A percentile compares a stretch with the other conserved stretches of the same genome.
Conservation (phyloP, 768 basidiomycete species). For the Cubamyces lactineus region DNA sequence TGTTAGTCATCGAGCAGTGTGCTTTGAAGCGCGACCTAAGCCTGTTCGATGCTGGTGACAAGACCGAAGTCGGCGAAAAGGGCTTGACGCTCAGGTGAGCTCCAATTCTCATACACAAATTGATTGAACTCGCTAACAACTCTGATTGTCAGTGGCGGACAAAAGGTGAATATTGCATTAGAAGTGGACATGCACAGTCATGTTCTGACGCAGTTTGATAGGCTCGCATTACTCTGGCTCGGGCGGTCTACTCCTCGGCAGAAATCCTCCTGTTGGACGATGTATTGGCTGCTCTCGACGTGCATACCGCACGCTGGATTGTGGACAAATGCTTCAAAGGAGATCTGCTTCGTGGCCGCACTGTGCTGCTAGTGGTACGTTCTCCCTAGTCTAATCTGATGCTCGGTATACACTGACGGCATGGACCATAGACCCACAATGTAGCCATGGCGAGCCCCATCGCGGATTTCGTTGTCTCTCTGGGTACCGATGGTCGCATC, state of each 20-base stretch:
- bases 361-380: constrained; percentile 52
- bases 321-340: constrained; percentile 51
- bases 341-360: constrained; percentile 49
- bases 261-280: constrained; percentile 73
- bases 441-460: constrained; percentile 54
- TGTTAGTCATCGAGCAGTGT: constrained; percentile 41
- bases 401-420: neutral
- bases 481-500: constrained; percentile 56
- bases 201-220: neutral
- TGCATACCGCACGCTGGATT: constrained; percentile 54
- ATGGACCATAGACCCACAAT: constrained; percentile 45
- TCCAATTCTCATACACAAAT: neutral
- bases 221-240: constrained; percentile 59
- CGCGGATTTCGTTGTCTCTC: constrained; percentile 56
- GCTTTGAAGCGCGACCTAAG: constrained; percentile 37
- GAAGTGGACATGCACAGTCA: no score
- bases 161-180: constrained; percentile 39
- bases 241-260: constrained; percentile 62
- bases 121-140: neutral
- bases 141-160: constrained; percentile 41
- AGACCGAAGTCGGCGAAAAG: constrained; percentile 48
- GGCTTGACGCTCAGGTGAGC: constrained; percentile 39
- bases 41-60: constrained; percentile 40
- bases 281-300: constrained; percentile 56
- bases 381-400: neutral